Evolutionary conservation across 495 filamentous ascomycete genomes (phyloP), one percentile per base, ranked within the genome.

Genomic region (Hamigera avellanea): DNA sequence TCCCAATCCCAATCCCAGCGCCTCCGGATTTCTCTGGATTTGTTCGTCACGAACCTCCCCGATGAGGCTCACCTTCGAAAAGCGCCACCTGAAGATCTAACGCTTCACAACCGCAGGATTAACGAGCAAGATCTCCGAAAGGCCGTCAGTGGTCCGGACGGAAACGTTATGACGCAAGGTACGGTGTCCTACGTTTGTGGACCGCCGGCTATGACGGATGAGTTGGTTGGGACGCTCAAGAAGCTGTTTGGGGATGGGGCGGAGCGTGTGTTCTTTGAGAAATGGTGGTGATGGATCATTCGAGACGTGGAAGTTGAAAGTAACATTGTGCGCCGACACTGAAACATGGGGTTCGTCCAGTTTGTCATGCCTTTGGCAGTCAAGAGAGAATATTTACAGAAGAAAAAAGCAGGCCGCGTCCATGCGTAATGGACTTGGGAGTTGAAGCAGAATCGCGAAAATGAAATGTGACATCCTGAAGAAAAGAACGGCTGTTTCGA

Each of bases 121-220:
- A 52, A 36, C n/a, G 38, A 63, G 0, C 34, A 54, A 0, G 79
- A 81, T 54, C 43, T 83, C 0, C 44, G 53, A 5, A 50, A 46
- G 3, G 67, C 65, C 0, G 34, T 78, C 8, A 27, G 23, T 5
- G 72, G 73, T 0, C 42, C 48, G 10, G 57, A 60, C 17, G 45
- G 40, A 0, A 35, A 39, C 2, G 37, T 48, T 3, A 59, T 70
- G 32, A 64, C 72, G 23, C 39, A 52, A 6, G 42, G 56, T 0
- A 70, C 76, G 2, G 74, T 84, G 0, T 76, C 72, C 26, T 94
- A 89, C 50, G 66, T 94, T 0, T 93, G 86, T 50, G 85, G 86
- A 6, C 78, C 83, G 12, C 80, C 80, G 13, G 36, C 37, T 7
- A 91, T 93, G 85, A 89, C 82, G 2, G 86, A 93, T 56, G 70